Base-by-base conservation (phyloP, 257 asterid genomes). In the Apocynum venetum region DNA sequence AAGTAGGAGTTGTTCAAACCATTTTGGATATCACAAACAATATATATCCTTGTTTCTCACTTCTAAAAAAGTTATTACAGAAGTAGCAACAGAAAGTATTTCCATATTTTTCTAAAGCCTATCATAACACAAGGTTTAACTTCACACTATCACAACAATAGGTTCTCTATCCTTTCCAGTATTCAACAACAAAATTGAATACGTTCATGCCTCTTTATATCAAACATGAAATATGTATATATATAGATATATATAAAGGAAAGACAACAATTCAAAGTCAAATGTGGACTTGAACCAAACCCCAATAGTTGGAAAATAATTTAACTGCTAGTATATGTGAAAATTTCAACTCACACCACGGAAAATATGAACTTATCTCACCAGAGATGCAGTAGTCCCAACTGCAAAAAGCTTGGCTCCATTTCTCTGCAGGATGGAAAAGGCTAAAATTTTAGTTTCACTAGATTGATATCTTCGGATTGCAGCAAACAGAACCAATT, bases 371-470 rank as follows among this genome's bases (percentile, higher is more conserved):
- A 63, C 13, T 64, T 41, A 52, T 36, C 94, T 87, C 71, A 95
- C 98, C 91, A 95, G 81, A 61, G 98, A 95, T 12, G 98, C 97
- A 81, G 96, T 31, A 51, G 98, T 89, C 72, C 98, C 98, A 78
- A 95, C 98, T 31, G 86, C 88, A 83, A 95, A 95, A 55, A 95
- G 94, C 85, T 95, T 91, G 25, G 91, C 89, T 44, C 98, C 98
- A 59, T 95, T 95, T 84, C 98, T 91, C 98, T 95, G 95, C 83
- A 78, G 56, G 77, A 78, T 47, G 73, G 78, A 55, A 11, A 52
- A 70, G 47, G 81, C 35, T 48, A 81, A 25, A 13, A 2, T 31
- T 78, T 76, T 63, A 80, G 79, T 70, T 79, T 73, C 75, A 52
- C 57, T 56, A 55, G 55, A 71, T 25, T 1, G 59, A 68, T 61